Conservation (phyloP, 2,329 filamentous ascomycete species). For the Microcera coccophila region DNA sequence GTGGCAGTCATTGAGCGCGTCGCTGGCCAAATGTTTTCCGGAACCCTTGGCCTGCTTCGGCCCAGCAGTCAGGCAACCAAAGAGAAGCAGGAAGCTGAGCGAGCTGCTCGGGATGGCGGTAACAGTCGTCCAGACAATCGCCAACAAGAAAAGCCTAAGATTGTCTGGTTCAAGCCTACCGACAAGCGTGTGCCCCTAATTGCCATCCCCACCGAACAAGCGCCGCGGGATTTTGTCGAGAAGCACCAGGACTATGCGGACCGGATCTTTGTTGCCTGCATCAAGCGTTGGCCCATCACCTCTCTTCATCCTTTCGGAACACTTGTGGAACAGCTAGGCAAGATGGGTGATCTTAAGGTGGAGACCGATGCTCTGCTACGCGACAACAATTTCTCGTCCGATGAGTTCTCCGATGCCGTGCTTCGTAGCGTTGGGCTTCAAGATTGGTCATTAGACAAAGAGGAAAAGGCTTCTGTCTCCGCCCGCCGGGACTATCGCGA, state of each 20-base stretch:
- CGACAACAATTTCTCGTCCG: conserved; percentile 97
- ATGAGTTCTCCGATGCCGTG: conserved; percentile 96
- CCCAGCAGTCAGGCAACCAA: conserved; percentile 98
- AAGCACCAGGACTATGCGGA: conserved; percentile 97
- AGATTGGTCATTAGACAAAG: conserved; percentile 82
- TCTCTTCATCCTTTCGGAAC: conserved; percentile 99
- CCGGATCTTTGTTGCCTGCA: conserved; percentile 97
- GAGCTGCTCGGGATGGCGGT: conserved; percentile 80
- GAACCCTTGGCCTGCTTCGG: conserved; percentile 86
- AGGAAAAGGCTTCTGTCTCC: conserved; percentile 70
- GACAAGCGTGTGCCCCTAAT: conserved; percentile 98
- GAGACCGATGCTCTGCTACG: conserved; percentile 95
- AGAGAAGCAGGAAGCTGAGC: conserved; percentile 98
- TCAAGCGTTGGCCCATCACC: conserved; percentile 99
- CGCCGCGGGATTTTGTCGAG: conserved; percentile 95
- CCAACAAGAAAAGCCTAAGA: conserved; percentile 92
- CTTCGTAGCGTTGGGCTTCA: conserved; percentile 87
- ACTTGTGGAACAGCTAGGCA: conserved; percentile 91
- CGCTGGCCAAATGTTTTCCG: conserved; percentile 98
- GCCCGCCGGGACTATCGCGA: conserved; percentile 84
- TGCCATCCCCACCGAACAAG: conserved; percentile 96
- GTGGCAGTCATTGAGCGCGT: conserved; percentile 97
- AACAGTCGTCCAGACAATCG: conserved; percentile 69
- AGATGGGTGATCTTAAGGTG: conserved; percentile 95
- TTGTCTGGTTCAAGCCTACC: conserved; percentile 99